Percentiles rank a stretch among this genome's conserved stretches.
Conservation (phyloP, 78 protist species). For the Planoprotostelium fungivorum region DNA sequence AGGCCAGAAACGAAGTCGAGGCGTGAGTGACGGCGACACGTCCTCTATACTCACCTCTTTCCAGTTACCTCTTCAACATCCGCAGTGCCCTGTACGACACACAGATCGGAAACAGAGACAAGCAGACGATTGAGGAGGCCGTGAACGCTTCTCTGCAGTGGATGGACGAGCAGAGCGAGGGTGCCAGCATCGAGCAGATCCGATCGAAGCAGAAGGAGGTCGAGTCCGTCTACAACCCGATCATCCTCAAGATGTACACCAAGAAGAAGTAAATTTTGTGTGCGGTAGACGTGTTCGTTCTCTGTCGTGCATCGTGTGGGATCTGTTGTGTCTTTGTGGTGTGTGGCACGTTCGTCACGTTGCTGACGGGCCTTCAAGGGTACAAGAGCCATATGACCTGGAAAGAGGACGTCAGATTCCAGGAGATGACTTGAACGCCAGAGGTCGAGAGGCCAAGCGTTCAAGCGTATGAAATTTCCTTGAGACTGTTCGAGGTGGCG, state of each 20-base stretch:
- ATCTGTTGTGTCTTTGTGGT: too few relatives aligned
- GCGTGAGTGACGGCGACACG: too few relatives aligned
- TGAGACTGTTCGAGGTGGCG: too few relatives aligned
- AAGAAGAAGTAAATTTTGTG: slow-evolving; percentile 85
- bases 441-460: too few relatives aligned
- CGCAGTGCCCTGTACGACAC: neutral
- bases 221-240: slow-evolving; percentile 82
- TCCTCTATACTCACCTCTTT: slow-evolving; percentile 71
- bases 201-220: slow-evolving; percentile 82
- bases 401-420: too few relatives aligned
- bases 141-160: slow-evolving; percentile 77
- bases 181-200: slow-evolving; percentile 81
- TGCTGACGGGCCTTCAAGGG: too few relatives aligned
- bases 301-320: too few relatives aligned
- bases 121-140: slow-evolving; percentile 59
- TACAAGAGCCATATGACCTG: too few relatives aligned
- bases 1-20: slow-evolving; percentile 75
- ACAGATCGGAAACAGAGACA: neutral
- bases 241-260: slow-evolving; percentile 81
- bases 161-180: slow-evolving; percentile 71
- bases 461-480: too few relatives aligned
- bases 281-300: slow-evolving; percentile 42
- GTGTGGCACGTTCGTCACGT: too few relatives aligned
- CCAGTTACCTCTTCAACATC: neutral
- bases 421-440: too few relatives aligned